These are phyloP conservation scores for Akanthomyces muscarius DNA, from an alignment of 2,329 filamentous ascomycete species.

Conservation along the genomic window DNA sequence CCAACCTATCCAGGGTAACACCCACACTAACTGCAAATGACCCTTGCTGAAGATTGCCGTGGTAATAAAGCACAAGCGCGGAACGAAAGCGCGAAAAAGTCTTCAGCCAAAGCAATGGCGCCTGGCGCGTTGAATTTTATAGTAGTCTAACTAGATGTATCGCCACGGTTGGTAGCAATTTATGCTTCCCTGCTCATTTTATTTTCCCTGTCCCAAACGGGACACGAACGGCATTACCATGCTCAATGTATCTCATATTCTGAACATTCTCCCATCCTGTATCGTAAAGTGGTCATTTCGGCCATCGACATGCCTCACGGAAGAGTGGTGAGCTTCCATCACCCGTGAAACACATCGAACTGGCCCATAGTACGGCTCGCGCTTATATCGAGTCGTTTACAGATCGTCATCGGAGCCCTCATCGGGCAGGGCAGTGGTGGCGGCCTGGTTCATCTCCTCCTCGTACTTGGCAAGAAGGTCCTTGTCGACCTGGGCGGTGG, in stretches of 20 bases:
- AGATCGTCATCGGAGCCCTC: slow-evolving; percentile 79
- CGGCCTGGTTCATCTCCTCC: slow-evolving; percentile 82
- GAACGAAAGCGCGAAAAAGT: not conserved
- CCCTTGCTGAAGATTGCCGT: too few relatives aligned
- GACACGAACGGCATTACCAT: slow-evolving; percentile 13
- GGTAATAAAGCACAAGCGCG: not conserved
- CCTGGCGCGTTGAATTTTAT: slow-evolving; percentile 12
- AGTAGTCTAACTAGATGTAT: slow-evolving; percentile 16
- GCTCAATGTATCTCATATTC: slow-evolving; percentile 10
- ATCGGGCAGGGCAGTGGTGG: slow-evolving; percentile 81
- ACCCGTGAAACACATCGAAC: not conserved
- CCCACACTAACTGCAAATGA: too few relatives aligned
- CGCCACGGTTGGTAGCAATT: slow-evolving; percentile 9
- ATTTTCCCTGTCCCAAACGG: slow-evolving; percentile 9
- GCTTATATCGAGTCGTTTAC: slow-evolving; percentile 39
- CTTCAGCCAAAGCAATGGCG: slow-evolving; percentile 7
- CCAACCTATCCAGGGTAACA: too few relatives aligned
- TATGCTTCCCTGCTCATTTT: slow-evolving; percentile 16
- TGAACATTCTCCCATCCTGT: slow-evolving; percentile 17
- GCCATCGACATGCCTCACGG: slow-evolving; percentile 1
- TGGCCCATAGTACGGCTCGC: slow-evolving; percentile 15
- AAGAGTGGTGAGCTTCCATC: not conserved
- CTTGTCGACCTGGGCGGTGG: slow-evolving; percentile 85
- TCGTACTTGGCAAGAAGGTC: slow-evolving; percentile 76
- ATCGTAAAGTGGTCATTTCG: slow-evolving; percentile 18